Evolutionary conservation across 2,329 filamentous ascomycete genomes (phyloP).

Genomic region (Pestalotiopsis sp.): DNA sequence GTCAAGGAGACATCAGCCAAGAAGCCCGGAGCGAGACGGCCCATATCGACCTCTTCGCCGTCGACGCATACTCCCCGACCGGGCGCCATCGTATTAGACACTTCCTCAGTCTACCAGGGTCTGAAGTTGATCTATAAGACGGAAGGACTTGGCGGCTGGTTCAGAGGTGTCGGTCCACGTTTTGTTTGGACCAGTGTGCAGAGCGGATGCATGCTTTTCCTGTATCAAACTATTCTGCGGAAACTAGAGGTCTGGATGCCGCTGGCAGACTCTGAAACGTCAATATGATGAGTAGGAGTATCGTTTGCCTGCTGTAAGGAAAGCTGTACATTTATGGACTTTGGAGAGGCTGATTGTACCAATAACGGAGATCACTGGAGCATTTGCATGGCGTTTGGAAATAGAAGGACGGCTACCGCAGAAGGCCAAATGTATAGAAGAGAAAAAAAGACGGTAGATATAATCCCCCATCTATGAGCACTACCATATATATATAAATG

Average conservation of each 20-base stretch:
- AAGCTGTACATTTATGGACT: constrained; percentile 8
- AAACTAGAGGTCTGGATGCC: constrained; percentile 64
- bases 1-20: constrained; percentile 24
- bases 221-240: constrained; percentile 87
- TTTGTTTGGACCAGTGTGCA: constrained; percentile 98
- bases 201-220: constrained; percentile 92
- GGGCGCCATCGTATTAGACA: constrained; percentile 79
- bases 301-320: neutral
- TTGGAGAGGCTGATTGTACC: constrained; percentile 18
- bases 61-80: constrained; percentile 81
- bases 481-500: neutral
- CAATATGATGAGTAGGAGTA: constrained; percentile 19
- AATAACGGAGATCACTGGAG: constrained; percentile 24
- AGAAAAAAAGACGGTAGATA: constrained; percentile 20
- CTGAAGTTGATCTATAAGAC: constrained; percentile 85
- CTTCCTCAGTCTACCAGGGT: constrained; percentile 85
- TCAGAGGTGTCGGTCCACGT: constrained; percentile 89
- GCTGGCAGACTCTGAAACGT: constrained; percentile 31
- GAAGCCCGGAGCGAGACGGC: constrained; percentile 47
- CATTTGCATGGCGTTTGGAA: constrained; percentile 34
- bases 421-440: constrained; percentile 21
- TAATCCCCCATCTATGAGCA: constrained; percentile 22
- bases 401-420: constrained; percentile 10
- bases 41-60: constrained; percentile 88
- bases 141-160: constrained; percentile 88